phyloP scores from a whole-genome alignment of 1,284 basidiomycete genomes.

The Trametes polyzona region DNA sequence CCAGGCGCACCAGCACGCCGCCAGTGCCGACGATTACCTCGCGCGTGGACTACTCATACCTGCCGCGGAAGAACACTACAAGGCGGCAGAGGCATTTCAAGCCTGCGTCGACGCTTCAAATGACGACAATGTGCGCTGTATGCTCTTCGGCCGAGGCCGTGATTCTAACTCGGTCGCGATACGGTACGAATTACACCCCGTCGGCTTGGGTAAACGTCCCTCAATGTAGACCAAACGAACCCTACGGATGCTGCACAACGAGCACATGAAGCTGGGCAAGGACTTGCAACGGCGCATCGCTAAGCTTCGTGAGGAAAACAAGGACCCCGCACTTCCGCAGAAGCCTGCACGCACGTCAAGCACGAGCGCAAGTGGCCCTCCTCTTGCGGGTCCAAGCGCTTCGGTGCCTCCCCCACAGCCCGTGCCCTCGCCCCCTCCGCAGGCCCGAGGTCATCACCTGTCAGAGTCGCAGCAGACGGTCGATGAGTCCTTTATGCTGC shows the following conservation, averaged over 20 bases:
- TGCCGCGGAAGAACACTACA: constrained; percentile 64
- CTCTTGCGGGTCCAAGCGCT: constrained; percentile 15
- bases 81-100: constrained; percentile 74
- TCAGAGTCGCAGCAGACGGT: constrained; percentile 75
- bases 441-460: constrained; percentile 44
- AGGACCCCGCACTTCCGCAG: constrained; percentile 64
- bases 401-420: constrained; percentile 29
- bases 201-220: no score
- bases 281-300: constrained; percentile 72
- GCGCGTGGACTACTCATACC: constrained; percentile 66
- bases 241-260: constrained; percentile 69
- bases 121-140: constrained; percentile 64
- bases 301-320: constrained; percentile 71
- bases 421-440: constrained; percentile 49
- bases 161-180: neutral
- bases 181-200: neutral
- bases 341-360: constrained; percentile 33
- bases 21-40: constrained; percentile 73
- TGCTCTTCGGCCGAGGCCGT: neutral
- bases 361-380: constrained; percentile 17
- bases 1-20: constrained; percentile 81
- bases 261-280: constrained; percentile 68
- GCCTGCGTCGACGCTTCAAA: constrained; percentile 70
- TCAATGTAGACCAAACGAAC: constrained; percentile 77
- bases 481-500: constrained; percentile 84